phyloP scores from a whole-genome alignment of 2,329 filamentous ascomycete species.

The Hyphodiscus sp. region DNA sequence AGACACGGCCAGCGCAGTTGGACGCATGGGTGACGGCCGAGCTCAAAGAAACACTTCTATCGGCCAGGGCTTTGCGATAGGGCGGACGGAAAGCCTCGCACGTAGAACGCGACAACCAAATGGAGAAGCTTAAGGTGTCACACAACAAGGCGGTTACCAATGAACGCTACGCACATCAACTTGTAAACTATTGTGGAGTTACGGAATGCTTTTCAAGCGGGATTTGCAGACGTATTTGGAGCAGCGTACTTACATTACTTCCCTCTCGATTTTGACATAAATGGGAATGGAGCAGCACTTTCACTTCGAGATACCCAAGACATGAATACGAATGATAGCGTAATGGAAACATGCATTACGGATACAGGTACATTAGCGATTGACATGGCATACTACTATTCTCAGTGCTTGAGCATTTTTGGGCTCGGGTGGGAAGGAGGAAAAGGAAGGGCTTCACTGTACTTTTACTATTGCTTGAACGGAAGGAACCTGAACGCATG shows the following conservation, averaged over 20 bases:
- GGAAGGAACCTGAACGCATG: neutral
- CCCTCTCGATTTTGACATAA: neutral
- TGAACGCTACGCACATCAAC: neutral
- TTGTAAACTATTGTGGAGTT: neutral
- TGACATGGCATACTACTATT: neutral
- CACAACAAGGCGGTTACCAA: conserved; percentile 18
- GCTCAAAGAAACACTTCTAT: conserved; percentile 25
- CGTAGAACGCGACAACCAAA: conserved; percentile 18
- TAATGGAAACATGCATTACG: neutral
- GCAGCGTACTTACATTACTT: neutral
- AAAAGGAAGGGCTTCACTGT: neutral
- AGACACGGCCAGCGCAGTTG: conserved; percentile 24
- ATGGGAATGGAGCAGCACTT: neutral
- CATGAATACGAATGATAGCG: neutral
- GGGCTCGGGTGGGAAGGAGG: neutral
- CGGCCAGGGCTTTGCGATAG: conserved; percentile 14
- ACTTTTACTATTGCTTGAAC: neutral
- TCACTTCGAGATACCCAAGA: neutral
- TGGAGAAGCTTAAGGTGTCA: conserved; percentile 10
- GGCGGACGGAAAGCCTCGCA: conserved; percentile 21
- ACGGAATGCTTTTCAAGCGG: neutral
- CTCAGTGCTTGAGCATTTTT: neutral
- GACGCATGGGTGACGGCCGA: conserved; percentile 23
- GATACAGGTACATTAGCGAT: neutral
- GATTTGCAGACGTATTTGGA: neutral